Evolutionary conservation across 1,139 yeast genomes (phyloP), one percentile per base, ranked within the genome.

Genomic region (Kazachstania sp.): DNA sequence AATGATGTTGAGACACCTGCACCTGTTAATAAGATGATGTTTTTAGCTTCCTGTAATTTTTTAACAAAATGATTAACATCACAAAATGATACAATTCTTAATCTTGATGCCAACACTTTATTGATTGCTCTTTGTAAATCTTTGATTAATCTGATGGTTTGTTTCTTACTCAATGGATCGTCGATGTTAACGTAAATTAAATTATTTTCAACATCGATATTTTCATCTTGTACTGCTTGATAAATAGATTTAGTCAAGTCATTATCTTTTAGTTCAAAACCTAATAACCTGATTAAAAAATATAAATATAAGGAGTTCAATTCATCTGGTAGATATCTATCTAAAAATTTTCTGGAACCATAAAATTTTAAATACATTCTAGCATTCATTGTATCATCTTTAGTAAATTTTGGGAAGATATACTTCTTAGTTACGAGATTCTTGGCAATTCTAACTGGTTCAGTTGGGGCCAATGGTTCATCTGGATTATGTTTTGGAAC

Each of bases 1-100:
- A 90, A 71, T 29, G 90, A 80, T 2, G 97, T 90, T 18, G 96
- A 86, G 40, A 92, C 86, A 16, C 98, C 98, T 0, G 98, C 98
- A 2, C 98, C 98, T 0, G 97, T 87, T 23, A 92, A 69, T 1
- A 92, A 94, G 51, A 92, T 61, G 16, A 92, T 76, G 49, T 80
- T 83, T 23, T 73, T 63, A 1, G 94, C 78, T 9, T 68, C 68
- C 15, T 70, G 55, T 36, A 90, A 70, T 37, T 75, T 74, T 0
- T 69, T 69, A 2, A 78, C 65, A 1, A 83, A 79, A 51, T 81
- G 79, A 19, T 81, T 82, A 9, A 86, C 60, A 0, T 81, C 76
- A 46, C 73, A 68, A 52, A 82, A 77, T 49, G 70, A 64, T 7
- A 72, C 71, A 30, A 81, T 57, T 53, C 83, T 68, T 12, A 74